Evolutionary conservation across 78 protist species (phyloP).

Genomic region (Trichosphaerium sp.): DNA sequence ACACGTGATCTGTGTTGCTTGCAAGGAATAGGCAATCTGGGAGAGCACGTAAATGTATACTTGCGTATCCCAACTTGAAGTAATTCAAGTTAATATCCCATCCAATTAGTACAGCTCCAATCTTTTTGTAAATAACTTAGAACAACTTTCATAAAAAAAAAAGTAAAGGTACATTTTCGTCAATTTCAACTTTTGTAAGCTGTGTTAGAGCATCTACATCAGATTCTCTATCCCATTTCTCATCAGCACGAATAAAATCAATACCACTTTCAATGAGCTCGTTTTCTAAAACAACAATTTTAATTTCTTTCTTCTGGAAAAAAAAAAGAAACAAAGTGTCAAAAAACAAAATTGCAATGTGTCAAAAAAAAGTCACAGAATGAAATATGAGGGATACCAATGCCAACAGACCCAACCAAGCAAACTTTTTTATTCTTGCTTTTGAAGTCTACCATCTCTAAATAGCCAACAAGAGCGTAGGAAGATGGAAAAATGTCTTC

Average conservation of each 20-base stretch:
- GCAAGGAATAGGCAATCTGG: slow-evolving; percentile 12
- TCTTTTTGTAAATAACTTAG: not conserved
- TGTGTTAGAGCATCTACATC: not conserved
- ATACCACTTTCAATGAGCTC: not conserved
- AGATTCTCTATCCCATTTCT: not conserved
- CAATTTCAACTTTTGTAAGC: not conserved
- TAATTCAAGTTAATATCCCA: slow-evolving; percentile 16
- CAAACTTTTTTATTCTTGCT: slow-evolving; percentile 15
- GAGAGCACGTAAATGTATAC: not conserved
- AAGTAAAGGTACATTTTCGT: not conserved
- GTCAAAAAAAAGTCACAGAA: not conserved
- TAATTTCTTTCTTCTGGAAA: not conserved
- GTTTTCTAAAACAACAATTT: not conserved
- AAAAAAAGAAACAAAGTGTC: no score
- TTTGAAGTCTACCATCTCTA: not conserved
- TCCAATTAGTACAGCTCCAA: slow-evolving; percentile 35
- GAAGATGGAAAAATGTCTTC: no score
- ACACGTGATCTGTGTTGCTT: slow-evolving; percentile 16
- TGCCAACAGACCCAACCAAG: slow-evolving; percentile 25
- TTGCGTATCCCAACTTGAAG: slow-evolving; percentile 22
- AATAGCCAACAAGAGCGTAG: slow-evolving; percentile 12
- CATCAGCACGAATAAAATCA: not conserved
- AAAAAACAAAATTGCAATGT: no score
- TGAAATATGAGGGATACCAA: no score
- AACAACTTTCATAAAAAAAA: not conserved